These are phyloP conservation scores for Lactarius trivialis DNA, from an alignment of 768 basidiomycete genomes.

Conservation along the genomic window DNA sequence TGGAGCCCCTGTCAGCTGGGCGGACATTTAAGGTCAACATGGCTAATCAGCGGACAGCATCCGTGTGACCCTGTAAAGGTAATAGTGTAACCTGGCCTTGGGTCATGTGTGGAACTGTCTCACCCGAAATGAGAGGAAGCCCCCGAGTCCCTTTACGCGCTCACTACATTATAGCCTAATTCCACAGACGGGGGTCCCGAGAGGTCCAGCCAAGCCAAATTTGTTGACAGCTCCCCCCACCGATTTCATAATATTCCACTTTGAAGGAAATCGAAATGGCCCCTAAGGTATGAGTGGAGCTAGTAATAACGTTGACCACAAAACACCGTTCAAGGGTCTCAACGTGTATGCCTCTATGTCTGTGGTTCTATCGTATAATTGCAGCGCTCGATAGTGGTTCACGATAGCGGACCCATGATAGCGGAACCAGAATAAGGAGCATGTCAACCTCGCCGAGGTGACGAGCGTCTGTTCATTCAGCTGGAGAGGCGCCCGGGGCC, in stretches of 20 bases:
- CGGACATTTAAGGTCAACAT: constrained; percentile 15
- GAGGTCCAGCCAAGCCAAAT: neutral
- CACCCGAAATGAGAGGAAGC: neutral
- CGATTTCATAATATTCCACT: constrained; percentile 8
- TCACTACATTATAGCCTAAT: neutral
- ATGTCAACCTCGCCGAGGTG: neutral
- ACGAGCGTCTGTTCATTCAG: neutral
- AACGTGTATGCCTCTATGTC: constrained; percentile 18
- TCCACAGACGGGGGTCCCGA: neutral
- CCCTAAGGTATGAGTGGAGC: neutral
- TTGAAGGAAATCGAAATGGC: neutral
- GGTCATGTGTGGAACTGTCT: constrained; percentile 6
- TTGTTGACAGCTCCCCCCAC: neutral
- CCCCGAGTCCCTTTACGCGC: constrained; percentile 6
- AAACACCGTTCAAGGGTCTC: constrained; percentile 7
- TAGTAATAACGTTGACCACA: neutral
- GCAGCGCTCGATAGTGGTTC: neutral
- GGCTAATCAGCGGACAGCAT: constrained; percentile 13
- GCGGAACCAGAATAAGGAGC: neutral
- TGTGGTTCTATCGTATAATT: constrained; percentile 1
- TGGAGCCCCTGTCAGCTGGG: constrained; percentile 15
- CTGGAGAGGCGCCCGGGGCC: neutral
- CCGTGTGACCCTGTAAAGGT: constrained; percentile 1
- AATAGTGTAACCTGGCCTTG: constrained; percentile 4
- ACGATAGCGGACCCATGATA: neutral